Percentiles rank a stretch among this genome's conserved stretches.
phyloP scores from a whole-genome alignment of 495 filamentous ascomycete species.

The Annulohypoxylon nitens region DNA sequence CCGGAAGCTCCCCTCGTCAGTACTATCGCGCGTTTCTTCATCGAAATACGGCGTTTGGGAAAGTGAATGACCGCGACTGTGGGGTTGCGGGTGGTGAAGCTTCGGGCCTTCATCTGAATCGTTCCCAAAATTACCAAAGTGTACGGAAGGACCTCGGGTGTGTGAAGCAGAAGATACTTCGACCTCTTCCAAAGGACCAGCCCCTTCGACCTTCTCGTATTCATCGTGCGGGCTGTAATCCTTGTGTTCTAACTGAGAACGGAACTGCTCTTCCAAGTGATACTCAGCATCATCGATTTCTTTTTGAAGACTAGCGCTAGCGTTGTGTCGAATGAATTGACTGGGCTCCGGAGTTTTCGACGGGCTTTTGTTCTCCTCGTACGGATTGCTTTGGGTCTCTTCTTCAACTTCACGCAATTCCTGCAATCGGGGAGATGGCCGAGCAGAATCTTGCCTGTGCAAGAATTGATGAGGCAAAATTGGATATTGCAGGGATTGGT shows the following conservation, averaged over 20 bases:
- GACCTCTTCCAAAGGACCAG: conserved; percentile 31
- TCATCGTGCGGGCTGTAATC: conserved; percentile 68
- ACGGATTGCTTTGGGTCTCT: conserved; percentile 58
- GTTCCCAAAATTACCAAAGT: conserved; percentile 61
- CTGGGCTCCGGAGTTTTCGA: conserved; percentile 63
- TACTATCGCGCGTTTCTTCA: conserved; percentile 51
- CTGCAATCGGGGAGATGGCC: conserved; percentile 68
- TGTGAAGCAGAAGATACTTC: conserved; percentile 48
- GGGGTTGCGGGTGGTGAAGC: conserved; percentile 72
- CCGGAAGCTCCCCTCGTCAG: conserved; percentile 53
- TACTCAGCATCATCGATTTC: conserved; percentile 90
- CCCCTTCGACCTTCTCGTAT: conserved; percentile 50
- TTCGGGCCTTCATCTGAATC: conserved; percentile 62
- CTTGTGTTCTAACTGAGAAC: conserved; percentile 77
- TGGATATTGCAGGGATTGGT: conserved; percentile 70
- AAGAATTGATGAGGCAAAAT: conserved; percentile 66
- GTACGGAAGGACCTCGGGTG: conserved; percentile 56
- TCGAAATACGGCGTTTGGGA: conserved; percentile 67
- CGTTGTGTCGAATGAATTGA: conserved; percentile 57
- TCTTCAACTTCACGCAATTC: conserved; percentile 68
- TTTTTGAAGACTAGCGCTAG: conserved; percentile 74
- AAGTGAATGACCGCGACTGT: conserved; percentile 70
- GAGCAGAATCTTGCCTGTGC: conserved; percentile 62
- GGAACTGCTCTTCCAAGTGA: conserved; percentile 79
- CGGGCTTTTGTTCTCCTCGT: conserved; percentile 62